Evolutionary conservation across 257 asterid genomes (phyloP), one percentile per base, ranked within the genome.

Genomic region (Leptodermis oblonga): DNA sequence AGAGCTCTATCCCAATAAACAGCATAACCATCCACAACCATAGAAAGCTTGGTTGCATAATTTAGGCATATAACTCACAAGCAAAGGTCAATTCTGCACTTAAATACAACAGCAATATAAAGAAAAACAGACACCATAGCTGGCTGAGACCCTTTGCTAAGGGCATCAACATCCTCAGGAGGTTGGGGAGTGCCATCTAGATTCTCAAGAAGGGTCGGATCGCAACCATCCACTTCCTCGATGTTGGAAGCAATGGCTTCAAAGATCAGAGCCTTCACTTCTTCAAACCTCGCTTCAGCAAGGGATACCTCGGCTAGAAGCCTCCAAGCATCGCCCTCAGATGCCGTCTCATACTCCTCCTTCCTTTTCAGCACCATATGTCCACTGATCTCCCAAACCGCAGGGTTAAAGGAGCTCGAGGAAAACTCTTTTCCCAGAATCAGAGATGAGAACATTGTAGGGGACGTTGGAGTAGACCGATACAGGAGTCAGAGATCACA

Each of bases 371-470:
- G 73, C n/a, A 93, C 97, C 95, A 93, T 93, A 67, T 93, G 99
- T 42, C 99, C 99, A 62, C 99, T 93, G 7, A 93, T 90, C 86
- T 93, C 99, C 99, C 99, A 90, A 14, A 93, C 99, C 0, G 96
- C 97, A 2, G 98, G 98, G 76, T 93, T 93, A 11, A 3, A 93
- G 94, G 59, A 93, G 88, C 90, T 88, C 97, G 80, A 83, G 90
- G 83, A 93, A 93, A 62, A 93, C 62, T 48, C 96, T 78, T 74
- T 81, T 88, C 12, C 96, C 99, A 6, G 86, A 83, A 75, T 90
- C 99, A 17, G 96, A 78, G 63, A 93, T 86, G 52, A 93, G n/a
- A 4, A 87, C 91, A 67, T 93, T 93, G 83, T 79, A 84, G 8
- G 99, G 97, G 20, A 93, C 83, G 79, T 93, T 93, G 78, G 86